phyloP scores from a whole-genome alignment of 2,329 filamentous ascomycete genomes.

The Exophiala sideris region DNA sequence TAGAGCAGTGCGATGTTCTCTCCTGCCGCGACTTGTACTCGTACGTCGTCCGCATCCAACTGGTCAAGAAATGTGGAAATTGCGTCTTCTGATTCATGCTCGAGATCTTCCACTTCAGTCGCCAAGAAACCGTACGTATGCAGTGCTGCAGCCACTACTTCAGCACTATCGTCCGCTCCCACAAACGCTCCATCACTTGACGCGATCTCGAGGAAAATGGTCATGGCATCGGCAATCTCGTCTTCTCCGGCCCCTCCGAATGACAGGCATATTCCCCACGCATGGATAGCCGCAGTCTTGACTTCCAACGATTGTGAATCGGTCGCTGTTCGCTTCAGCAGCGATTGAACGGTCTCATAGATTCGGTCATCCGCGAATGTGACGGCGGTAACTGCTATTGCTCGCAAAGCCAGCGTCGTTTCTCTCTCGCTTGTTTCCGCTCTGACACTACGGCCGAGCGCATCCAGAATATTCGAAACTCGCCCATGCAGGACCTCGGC shows the following conservation, averaged over 20 bases:
- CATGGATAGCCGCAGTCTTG: slow-evolving; percentile 70
- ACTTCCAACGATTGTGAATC: slow-evolving; percentile 63
- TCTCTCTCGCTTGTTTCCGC: slow-evolving; percentile 66
- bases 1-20: slow-evolving; percentile 79
- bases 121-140: slow-evolving; percentile 78
- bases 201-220: slow-evolving; percentile 72
- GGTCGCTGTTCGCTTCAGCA: slow-evolving; percentile 61
- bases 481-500: slow-evolving; percentile 59
- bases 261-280: slow-evolving; percentile 67
- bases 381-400: slow-evolving; percentile 67
- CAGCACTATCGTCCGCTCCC: slow-evolving; percentile 66
- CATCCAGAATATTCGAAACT: slow-evolving; percentile 59
- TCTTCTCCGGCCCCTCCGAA: slow-evolving; percentile 71
- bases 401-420: slow-evolving; percentile 66
- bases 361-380: slow-evolving; percentile 63
- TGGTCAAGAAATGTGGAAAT: slow-evolving; percentile 82
- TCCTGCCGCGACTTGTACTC: slow-evolving; percentile 73
- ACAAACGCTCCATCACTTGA: slow-evolving; percentile 74
- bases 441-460: slow-evolving; percentile 68
- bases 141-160: slow-evolving; percentile 70
- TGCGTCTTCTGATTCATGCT: slow-evolving; percentile 66
- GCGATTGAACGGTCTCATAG: slow-evolving; percentile 59
- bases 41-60: slow-evolving; percentile 68
- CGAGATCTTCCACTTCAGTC: slow-evolving; percentile 71
- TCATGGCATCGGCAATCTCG: slow-evolving; percentile 68